phyloP scores from a whole-genome alignment of 495 filamentous ascomycete species.

The Neurospora sp. region DNA sequence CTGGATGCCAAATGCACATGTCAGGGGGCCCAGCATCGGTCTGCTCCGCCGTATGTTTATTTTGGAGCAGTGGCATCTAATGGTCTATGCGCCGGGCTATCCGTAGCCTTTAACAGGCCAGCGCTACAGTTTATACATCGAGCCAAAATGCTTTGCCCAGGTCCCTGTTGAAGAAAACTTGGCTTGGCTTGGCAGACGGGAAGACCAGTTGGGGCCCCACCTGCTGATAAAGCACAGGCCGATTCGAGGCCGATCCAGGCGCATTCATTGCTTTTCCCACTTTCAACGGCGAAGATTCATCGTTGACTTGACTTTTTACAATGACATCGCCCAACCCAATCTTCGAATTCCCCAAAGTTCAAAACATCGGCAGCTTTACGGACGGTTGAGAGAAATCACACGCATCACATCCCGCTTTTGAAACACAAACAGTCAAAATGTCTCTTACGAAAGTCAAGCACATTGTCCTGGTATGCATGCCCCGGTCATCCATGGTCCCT shows the following conservation, averaged over 20 bases:
- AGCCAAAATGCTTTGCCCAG: background rate
- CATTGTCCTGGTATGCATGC: constrained; percentile 44
- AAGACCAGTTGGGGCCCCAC: constrained; percentile 1
- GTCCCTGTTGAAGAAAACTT: background rate
- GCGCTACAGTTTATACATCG: background rate
- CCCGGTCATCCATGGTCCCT: background rate
- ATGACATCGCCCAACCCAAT: background rate
- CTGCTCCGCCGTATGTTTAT: background rate
- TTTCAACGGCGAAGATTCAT: background rate
- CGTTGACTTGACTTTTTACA: background rate
- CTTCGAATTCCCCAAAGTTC: background rate
- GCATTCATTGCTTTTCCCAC: background rate
- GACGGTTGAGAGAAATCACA: background rate
- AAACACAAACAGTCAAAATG: constrained; percentile 26
- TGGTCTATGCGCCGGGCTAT: background rate
- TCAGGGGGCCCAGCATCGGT: background rate
- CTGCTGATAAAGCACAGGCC: constrained; percentile 25
- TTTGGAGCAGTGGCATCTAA: background rate
- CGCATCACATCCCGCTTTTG: background rate
- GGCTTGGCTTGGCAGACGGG: background rate
- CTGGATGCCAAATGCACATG: background rate
- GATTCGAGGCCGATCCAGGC: constrained; percentile 18
- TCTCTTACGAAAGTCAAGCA: constrained; percentile 49
- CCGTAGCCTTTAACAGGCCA: background rate
- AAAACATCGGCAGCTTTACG: background rate